A percentile compares a stretch with the other conserved stretches of the same genome.
Evolutionary conservation across 345 rosid genomes (phyloP).

Genomic region (Populus deltoides): DNA sequence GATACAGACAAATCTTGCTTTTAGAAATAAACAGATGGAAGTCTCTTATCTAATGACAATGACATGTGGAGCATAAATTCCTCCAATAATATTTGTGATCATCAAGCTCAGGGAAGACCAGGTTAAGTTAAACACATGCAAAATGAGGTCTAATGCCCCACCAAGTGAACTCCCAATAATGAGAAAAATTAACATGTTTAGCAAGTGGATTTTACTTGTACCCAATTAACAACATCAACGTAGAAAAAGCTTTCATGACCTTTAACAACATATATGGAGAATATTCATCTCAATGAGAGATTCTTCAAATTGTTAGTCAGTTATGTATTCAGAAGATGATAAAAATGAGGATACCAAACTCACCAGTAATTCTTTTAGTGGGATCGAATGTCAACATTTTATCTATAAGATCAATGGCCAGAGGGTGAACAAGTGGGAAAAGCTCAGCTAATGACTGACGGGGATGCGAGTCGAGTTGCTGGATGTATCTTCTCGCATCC

Average conservation of each 20-base stretch:
- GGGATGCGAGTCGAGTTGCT: conserved; percentile 66
- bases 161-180: neutral
- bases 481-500: conserved; percentile 79
- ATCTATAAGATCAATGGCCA: conserved; percentile 81
- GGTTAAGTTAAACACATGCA: neutral
- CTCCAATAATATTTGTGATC: neutral
- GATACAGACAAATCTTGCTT: conserved; percentile 20
- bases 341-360: conserved; percentile 19
- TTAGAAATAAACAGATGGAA: neutral
- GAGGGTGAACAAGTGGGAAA: conserved; percentile 75
- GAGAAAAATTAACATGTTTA: neutral
- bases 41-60: neutral
- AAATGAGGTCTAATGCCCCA: neutral
- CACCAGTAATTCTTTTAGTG: conserved; percentile 84
- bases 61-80: neutral
- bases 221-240: neutral
- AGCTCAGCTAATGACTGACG: conserved; percentile 59
- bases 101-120: neutral
- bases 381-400: conserved; percentile 95
- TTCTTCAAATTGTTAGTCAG: neutral
- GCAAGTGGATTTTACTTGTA: neutral
- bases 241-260: neutral
- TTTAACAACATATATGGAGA: neutral
- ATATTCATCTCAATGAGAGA: neutral
- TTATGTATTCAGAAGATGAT: neutral